Conservation (phyloP, 495 filamentous ascomycete genomes). For the Talaromyces thailandensis region DNA sequence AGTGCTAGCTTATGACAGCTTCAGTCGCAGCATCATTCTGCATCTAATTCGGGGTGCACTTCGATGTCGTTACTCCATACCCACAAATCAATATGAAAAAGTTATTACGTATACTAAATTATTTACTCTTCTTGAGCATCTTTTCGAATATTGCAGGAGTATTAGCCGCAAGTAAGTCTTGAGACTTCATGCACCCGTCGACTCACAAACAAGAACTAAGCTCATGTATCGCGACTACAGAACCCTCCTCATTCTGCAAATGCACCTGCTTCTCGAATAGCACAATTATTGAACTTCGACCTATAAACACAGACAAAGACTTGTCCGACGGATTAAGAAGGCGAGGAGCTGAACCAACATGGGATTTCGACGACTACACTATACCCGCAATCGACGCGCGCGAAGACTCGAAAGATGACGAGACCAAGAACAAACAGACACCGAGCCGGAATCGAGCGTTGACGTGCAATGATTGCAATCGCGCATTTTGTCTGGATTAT, state of each 20-base stretch:
- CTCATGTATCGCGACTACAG: slow-evolving; percentile 9
- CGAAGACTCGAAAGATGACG: slow-evolving; percentile 8
- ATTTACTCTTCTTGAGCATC: not conserved
- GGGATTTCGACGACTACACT: not conserved
- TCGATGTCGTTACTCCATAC: not conserved
- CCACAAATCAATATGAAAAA: not conserved
- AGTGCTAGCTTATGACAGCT: not conserved
- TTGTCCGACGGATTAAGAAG: slow-evolving; percentile 11
- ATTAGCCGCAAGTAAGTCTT: slow-evolving; percentile 4
- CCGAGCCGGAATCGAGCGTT: slow-evolving; percentile 22
- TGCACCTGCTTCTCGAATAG: slow-evolving; percentile 90
- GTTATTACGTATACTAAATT: not conserved
- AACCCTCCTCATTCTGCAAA: slow-evolving; percentile 91
- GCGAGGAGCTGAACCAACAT: not conserved
- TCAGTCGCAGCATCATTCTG: not conserved
- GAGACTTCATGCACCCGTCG: too few relatives aligned
- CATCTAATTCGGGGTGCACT: not conserved
- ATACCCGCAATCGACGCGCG: not conserved
- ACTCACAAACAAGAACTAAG: not conserved
- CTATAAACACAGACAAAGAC: slow-evolving; percentile 36
- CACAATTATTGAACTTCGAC: slow-evolving; percentile 61
- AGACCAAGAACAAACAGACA: slow-evolving; percentile 18
- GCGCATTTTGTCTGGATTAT: slow-evolving; percentile 80
- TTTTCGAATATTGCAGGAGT: not conserved
- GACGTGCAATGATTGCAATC: slow-evolving; percentile 80